Evolutionary conservation across 306 rosid species (phyloP), one percentile per base, ranked within the genome.

Genomic region (Ormosia emarginata): DNA sequence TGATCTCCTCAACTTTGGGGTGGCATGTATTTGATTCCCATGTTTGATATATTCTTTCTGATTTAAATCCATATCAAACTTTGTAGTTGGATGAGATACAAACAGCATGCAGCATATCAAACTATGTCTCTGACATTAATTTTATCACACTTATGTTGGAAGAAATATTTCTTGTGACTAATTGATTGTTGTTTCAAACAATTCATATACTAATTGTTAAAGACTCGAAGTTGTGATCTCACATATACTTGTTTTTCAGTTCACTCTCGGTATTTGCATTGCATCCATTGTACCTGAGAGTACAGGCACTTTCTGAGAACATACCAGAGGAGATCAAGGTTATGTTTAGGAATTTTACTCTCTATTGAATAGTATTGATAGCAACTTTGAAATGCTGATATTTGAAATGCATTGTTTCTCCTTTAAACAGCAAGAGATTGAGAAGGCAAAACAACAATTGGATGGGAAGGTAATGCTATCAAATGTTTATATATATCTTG

Each of bases 251-350:
- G 46, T 41, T 58, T 74, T 89, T 87, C 98, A 95, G 99, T 83
- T 95, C 99, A 63, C 93, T 95, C 52, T 95, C 99, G 29, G 99
- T 95, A 67, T 95, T 82, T 88, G 99, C 99, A 13, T 75, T 95
- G 86, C 99, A 95, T 87, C 99, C 99, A 7, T 87, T 95, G 69
- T 95, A 95, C 92, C 82, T 95, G 79, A 88, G 97, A 87, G 94
- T 95, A 67, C 93, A 95, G 76, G 94, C 93, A 77, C 97, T 95
- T 84, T 93, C 99, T 49, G 86, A 85, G 53, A 90, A 88, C 72
- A 79, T 93, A 67, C 90, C 97, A 32, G 88, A 84, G 83, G 97
- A 89, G 82, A 86, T 95, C 88, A 92, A 88, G 98, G 99, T 92
- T 75, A 70, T 61, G 49, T 17, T 65, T 55, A 9, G 71, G 37